phyloP scores from a whole-genome alignment of 163 green algal species.

The Scenedesmus sp. region DNA sequence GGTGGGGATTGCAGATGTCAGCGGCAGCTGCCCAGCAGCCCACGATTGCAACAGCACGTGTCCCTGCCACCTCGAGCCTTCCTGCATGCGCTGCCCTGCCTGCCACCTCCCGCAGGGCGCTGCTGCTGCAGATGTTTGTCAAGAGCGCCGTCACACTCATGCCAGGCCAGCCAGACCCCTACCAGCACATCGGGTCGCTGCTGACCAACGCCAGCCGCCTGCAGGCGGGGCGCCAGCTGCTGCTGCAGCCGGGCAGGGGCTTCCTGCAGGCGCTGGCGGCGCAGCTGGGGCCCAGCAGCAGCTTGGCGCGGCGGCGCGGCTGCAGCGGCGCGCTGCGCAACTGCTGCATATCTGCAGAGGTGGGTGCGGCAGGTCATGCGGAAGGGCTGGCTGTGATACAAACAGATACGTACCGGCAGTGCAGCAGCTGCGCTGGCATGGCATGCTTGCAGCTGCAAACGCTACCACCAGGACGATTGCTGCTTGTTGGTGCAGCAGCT shows the following conservation, averaged over 20 bases:
- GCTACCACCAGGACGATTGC: not conserved
- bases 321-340: constrained; percentile 79
- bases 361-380: not conserved
- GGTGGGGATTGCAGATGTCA: constrained; percentile 77
- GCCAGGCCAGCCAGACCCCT: constrained; percentile 58
- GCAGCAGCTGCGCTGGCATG: too few species aligned
- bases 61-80: not conserved
- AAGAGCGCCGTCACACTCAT: constrained; percentile 42
- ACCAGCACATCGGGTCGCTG: constrained; percentile 76
- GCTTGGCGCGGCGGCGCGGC: constrained; percentile 65
- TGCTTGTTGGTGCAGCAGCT: not conserved
- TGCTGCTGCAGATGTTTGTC: constrained; percentile 79
- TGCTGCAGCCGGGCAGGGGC: constrained; percentile 80
- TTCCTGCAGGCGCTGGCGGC: constrained; percentile 71
- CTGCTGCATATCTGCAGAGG: constrained; percentile 76
- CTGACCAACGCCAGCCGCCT: constrained; percentile 81
- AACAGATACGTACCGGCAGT: too few species aligned
- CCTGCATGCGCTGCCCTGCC: not conserved
- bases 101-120: constrained; percentile 52
- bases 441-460: too few species aligned
- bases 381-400: too few species aligned
- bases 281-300: constrained; percentile 67
- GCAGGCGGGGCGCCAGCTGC: constrained; percentile 61
- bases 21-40: constrained; percentile 1
- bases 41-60: too few species aligned